Conservation (phyloP, 139 green algal genomes). For the Chlorella sp. region DNA sequence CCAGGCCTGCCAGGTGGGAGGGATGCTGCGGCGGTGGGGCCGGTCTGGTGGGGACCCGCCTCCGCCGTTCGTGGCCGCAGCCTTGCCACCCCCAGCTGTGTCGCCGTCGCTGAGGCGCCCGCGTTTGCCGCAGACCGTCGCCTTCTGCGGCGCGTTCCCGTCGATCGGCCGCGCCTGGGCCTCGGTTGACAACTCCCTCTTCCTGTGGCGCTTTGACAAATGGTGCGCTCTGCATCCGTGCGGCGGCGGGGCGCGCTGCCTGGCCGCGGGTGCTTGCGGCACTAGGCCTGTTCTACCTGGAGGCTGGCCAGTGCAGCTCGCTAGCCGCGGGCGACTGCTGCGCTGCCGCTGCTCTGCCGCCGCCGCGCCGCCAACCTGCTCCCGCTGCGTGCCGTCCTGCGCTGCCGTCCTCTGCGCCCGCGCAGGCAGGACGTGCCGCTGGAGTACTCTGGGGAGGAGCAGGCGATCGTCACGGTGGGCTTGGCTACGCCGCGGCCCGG, state of each 20-base stretch:
- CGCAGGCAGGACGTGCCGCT: constrained; percentile 80
- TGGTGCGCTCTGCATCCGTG: constrained; percentile 41
- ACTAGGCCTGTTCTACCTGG: no score
- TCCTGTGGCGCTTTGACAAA: constrained; percentile 89
- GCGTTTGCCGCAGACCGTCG: constrained; percentile 57
- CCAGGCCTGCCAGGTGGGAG: constrained; percentile 55
- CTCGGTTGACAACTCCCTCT: constrained; percentile 90
- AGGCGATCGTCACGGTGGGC: constrained; percentile 88
- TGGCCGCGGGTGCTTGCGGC: no score
- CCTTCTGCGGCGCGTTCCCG: constrained; percentile 91
- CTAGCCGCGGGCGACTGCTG: no score
- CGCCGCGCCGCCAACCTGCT: background rate
- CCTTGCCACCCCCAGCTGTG: background rate
- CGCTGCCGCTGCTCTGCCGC: background rate
- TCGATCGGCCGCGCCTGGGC: constrained; percentile 86
- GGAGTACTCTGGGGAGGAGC: constrained; percentile 89
- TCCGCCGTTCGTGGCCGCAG: background rate
- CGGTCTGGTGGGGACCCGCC: background rate
- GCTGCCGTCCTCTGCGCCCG: background rate
- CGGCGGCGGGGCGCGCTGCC: background rate
- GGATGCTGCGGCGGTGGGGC: background rate
- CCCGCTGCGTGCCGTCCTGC: background rate
- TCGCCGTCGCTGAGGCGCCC: background rate
- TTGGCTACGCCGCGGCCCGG: constrained; percentile 68
- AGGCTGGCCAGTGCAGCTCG: no score